Base-by-base conservation (phyloP, 140 eudicot species). In the Ambrosia hybrid region DNA sequence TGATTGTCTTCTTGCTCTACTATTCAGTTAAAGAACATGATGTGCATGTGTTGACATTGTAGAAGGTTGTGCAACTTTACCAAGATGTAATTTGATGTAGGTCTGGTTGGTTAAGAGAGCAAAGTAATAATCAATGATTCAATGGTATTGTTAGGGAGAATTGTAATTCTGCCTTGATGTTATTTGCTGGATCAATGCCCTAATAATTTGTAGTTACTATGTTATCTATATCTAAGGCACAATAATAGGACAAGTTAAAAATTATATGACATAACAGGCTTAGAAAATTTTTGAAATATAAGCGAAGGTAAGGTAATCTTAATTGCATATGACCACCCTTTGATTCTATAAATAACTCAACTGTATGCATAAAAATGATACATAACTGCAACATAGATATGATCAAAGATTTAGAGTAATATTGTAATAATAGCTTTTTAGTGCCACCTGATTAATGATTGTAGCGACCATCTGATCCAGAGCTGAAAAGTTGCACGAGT, bases 381-480 rank as follows among this genome's bases (percentile, higher is more conserved):
- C 38, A 59, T 57, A 70, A 38, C 34, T 69, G 33, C 3, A 43
- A 17, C 56, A 66, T 7, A 43, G 41, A 11, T 53, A 58, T 15
- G 7, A 57, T 14, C 36, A 59, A 67, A 8, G 17, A 17, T n/a
- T 17, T 12, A 49, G 53, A 51, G 58, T 39, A 21, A 46, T n/a
- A 38, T 58, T 36, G 58, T 39, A 21, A 46, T n/a, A 38, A 66
- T 36, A 37, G 51, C 9, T 59, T 37, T 37, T 62, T 39, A 13
- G 16, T 56, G 64, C 51, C 51, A 91, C 95, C 95, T 91, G 89
- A 65, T 85, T 81, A 76, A 88, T 76, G 60, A 91, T 55, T 9
- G 88, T 77, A 33, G 90, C 95, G 11, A 59, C 82, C 89, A 69
- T 85, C 84, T 49, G 95, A 85, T 73, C 81, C 90, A 83, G 84